phyloP scores from a whole-genome alignment of 2,329 filamentous ascomycete genomes.

The Arthroderma uncinatum region DNA sequence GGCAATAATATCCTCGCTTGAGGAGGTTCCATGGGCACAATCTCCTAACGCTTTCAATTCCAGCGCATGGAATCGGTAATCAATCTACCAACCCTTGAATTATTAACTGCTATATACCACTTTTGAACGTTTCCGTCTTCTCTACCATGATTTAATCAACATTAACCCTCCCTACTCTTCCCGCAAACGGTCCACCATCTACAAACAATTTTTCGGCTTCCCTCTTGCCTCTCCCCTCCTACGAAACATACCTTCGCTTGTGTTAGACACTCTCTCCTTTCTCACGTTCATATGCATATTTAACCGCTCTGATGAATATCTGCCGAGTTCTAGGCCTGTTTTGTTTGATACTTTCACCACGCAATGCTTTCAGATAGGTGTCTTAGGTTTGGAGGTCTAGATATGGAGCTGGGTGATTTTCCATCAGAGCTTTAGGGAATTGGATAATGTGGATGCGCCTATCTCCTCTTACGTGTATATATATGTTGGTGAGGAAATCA shows the following conservation, averaged over 20 bases:
- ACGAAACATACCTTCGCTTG: too few species aligned
- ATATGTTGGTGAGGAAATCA: neutral
- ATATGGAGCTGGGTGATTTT: neutral
- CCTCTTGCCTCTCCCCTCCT: conserved; percentile 21
- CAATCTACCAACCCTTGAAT: neutral
- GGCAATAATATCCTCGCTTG: conserved; percentile 20
- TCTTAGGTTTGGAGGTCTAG: neutral
- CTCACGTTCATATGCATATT: neutral
- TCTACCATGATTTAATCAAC: neutral
- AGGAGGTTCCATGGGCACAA: conserved; percentile 29
- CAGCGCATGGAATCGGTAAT: conserved; percentile 21
- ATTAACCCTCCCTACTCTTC: neutral
- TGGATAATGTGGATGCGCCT: conserved; percentile 46
- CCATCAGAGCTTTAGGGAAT: conserved; percentile 21
- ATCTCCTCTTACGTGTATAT: conserved; percentile 1
- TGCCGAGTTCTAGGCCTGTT: neutral
- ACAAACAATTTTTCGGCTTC: conserved; percentile 40
- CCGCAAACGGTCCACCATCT: conserved; percentile 15
- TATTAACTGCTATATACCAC: neutral
- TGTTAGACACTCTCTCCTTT: neutral
- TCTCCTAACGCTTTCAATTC: conserved; percentile 21
- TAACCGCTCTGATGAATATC: neutral
- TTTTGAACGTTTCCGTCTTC: neutral
- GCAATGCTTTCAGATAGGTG: neutral
- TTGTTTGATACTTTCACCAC: neutral